phyloP scores from a whole-genome alignment of 2,329 filamentous ascomycete species.

The Aotearoamyces nothofagi region DNA sequence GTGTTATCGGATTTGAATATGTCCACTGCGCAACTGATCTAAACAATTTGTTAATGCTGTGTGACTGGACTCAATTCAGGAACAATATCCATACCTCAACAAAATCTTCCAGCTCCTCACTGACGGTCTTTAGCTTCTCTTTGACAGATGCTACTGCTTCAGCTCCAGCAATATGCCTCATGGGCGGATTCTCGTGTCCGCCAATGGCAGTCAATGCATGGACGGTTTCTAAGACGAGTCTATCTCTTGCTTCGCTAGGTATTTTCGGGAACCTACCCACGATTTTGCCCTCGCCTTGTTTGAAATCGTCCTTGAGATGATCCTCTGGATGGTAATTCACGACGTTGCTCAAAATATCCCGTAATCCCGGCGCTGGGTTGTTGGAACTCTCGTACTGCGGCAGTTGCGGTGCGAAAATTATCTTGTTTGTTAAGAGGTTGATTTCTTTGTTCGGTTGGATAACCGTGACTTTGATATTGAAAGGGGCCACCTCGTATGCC shows the following conservation, averaged over 20 bases:
- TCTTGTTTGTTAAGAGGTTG: slow-evolving; percentile 69
- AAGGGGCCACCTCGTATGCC: slow-evolving; percentile 90
- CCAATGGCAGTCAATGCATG: slow-evolving; percentile 85
- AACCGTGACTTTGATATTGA: slow-evolving; percentile 92
- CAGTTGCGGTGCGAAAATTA: slow-evolving; percentile 70
- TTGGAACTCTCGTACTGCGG: slow-evolving; percentile 50
- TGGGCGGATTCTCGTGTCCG: slow-evolving; percentile 89
- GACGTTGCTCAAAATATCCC: slow-evolving; percentile 69
- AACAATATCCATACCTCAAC: too few species aligned
- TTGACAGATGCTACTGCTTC: slow-evolving; percentile 81
- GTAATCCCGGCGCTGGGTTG: slow-evolving; percentile 65
- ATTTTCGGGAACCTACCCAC: slow-evolving; percentile 62
- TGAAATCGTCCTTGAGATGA: slow-evolving; percentile 21
- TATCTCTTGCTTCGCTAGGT: slow-evolving; percentile 50
- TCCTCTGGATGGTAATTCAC: slow-evolving; percentile 62
- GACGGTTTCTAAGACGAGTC: slow-evolving; percentile 74
- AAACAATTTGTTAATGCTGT: too few species aligned
- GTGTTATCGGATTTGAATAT: too few species aligned
- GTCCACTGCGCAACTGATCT: too few species aligned
- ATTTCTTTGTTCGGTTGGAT: slow-evolving; percentile 94
- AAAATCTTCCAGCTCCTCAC: too few species aligned
- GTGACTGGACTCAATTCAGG: too few species aligned
- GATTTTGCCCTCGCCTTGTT: slow-evolving; percentile 20
- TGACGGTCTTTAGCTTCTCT: slow-evolving; percentile 87
- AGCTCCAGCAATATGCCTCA: slow-evolving; percentile 81